Conservation (phyloP, 2,329 filamentous ascomycete genomes). For the Cytospora paraplurivora region DNA sequence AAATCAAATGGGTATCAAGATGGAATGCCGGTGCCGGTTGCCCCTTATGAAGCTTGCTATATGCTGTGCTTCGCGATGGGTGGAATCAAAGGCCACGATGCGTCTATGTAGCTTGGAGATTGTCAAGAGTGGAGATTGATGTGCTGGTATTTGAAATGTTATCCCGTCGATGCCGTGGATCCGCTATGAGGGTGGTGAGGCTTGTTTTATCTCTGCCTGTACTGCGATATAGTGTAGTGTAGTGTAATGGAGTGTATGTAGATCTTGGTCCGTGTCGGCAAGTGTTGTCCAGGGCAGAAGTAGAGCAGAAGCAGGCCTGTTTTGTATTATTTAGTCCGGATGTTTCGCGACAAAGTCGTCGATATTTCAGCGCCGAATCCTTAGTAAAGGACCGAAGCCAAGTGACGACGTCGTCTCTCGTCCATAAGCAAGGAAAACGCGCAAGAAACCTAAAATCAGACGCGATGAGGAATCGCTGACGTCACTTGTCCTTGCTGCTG, state of each 20-base stretch:
- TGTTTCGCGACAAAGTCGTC: slow-evolving; percentile 16
- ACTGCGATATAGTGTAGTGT: too few relatives aligned
- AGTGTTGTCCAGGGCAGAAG: not conserved
- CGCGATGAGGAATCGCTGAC: slow-evolving; percentile 15
- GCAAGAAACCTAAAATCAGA: too few relatives aligned
- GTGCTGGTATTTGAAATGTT: not conserved
- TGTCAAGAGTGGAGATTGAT: slow-evolving; percentile 7
- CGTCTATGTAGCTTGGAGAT: not conserved
- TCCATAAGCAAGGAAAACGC: slow-evolving; percentile 9
- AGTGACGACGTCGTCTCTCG: not conserved
- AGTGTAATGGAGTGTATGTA: too few relatives aligned
- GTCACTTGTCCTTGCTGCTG: not conserved
- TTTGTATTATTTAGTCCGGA: slow-evolving; percentile 14
- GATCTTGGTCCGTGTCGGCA: too few relatives aligned
- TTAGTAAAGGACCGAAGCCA: slow-evolving; percentile 9
- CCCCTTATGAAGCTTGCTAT: not conserved
- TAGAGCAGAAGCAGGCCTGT: not conserved
- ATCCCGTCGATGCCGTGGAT: too few relatives aligned
- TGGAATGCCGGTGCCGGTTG: not conserved
- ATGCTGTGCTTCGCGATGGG: not conserved
- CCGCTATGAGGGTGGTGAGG: too few relatives aligned
- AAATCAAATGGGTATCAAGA: slow-evolving; percentile 3
- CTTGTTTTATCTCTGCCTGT: too few relatives aligned
- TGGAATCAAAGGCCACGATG: not conserved
- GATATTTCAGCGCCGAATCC: not conserved